Percentiles rank a stretch among this genome's conserved stretches.
Conservation (phyloP, 1,284 basidiomycete species). For the Marasmius oreades region DNA sequence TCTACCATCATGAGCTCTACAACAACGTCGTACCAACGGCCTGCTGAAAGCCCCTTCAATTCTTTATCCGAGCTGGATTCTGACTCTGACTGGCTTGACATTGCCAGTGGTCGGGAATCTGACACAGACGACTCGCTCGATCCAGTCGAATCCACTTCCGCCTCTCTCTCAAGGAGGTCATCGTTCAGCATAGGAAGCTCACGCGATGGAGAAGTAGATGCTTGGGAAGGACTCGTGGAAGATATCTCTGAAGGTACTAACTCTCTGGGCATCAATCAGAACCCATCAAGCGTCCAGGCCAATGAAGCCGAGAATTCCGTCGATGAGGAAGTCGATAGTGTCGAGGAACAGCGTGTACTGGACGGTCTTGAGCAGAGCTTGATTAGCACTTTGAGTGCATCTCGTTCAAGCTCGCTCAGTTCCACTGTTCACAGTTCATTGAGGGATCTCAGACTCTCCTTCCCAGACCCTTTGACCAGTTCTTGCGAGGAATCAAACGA, state of each 20-base stretch:
- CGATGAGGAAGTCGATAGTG: slow-evolving; percentile 28
- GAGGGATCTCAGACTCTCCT: slow-evolving; percentile 70
- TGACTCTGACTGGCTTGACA: slow-evolving; percentile 79
- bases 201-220: slow-evolving; percentile 59
- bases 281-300: slow-evolving; percentile 22
- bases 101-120: slow-evolving; percentile 61
- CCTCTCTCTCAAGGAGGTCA: slow-evolving; percentile 60
- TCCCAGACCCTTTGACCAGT: slow-evolving; percentile 73
- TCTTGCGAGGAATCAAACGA: slow-evolving; percentile 53
- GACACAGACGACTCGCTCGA: slow-evolving; percentile 63
- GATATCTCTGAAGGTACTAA: slow-evolving; percentile 47
- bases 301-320: slow-evolving; percentile 24
- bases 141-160: slow-evolving; percentile 41
- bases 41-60: slow-evolving; percentile 28
- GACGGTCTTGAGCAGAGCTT: slow-evolving; percentile 76
- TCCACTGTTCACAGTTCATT: slow-evolving; percentile 54
- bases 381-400: slow-evolving; percentile 69
- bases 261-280: slow-evolving; percentile 26
- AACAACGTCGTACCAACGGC: slow-evolving; percentile 26
- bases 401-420: slow-evolving; percentile 56
- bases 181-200: slow-evolving; percentile 65
- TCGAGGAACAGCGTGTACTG: slow-evolving; percentile 63
- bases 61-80: slow-evolving; percentile 63
- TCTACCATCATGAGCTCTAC: slow-evolving; percentile 21
- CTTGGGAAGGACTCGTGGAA: slow-evolving; percentile 71